Percentiles rank a stretch among this genome's conserved stretches.
phyloP scores from a whole-genome alignment of 306 rosid genomes.

The Erythrophleum fordii region DNA sequence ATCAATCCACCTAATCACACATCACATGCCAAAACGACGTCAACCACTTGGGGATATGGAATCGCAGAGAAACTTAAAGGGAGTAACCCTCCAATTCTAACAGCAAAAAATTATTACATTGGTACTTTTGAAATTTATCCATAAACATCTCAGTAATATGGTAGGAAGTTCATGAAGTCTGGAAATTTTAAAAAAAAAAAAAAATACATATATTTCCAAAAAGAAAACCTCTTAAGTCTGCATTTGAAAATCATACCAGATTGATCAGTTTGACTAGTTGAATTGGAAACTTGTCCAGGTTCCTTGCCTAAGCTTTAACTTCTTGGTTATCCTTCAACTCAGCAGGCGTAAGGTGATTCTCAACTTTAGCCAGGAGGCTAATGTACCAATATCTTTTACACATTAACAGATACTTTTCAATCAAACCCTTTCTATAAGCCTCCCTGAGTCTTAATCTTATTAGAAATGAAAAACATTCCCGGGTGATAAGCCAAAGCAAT shows the following conservation, averaged over 20 bases:
- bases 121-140: neutral
- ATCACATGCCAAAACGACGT: neutral
- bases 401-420: conserved; percentile 74
- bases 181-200: neutral
- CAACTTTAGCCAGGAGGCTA: conserved; percentile 65
- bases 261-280: conserved; percentile 16
- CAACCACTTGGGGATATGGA: neutral
- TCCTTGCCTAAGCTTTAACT: conserved; percentile 41
- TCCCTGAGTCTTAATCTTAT: conserved; percentile 85
- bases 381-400: conserved; percentile 70
- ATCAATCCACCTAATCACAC: neutral
- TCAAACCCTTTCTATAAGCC: conserved; percentile 73
- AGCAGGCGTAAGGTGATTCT: conserved; percentile 36
- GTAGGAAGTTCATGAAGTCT: neutral
- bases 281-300: conserved; percentile 27
- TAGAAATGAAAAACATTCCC: conserved; percentile 78
- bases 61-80: conserved; percentile 6
- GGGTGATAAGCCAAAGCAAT: conserved; percentile 85
- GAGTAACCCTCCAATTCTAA: conserved; percentile 6
- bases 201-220: neutral
- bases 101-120: neutral
- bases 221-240: conserved; percentile 15
- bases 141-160: neutral
- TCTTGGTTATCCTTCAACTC: conserved; percentile 24
- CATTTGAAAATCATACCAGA: conserved; percentile 17